Evolutionary conservation across 164 flowering plant genomes (phyloP).

Genomic region (Annona squamosa): DNA sequence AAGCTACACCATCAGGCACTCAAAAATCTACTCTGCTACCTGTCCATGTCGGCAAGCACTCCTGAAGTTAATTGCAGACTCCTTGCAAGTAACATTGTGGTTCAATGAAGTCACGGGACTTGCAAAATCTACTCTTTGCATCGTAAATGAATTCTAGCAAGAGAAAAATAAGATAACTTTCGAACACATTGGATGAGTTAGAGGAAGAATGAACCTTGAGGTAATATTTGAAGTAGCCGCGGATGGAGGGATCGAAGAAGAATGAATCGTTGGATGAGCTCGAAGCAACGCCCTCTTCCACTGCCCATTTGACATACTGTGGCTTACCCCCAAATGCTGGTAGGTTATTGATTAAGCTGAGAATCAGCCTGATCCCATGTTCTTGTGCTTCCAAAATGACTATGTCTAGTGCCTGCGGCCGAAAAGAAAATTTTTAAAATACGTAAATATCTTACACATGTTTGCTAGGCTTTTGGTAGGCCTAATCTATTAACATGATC

Average conservation of each 20-base stretch:
- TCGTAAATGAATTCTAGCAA: not conserved
- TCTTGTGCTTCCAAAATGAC: conserved; percentile 81
- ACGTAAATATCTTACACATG: not conserved
- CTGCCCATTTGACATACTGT: conserved; percentile 96
- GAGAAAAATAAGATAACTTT: not conserved
- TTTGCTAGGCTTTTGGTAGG: not conserved
- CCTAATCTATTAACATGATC: not conserved
- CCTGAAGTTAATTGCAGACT: too few species aligned
- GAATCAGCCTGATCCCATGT: conserved; percentile 63
- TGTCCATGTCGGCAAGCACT: too few species aligned
- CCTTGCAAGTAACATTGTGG: too few species aligned
- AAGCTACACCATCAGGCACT: too few species aligned
- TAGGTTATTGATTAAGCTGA: conserved; percentile 87
- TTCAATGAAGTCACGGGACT: too few species aligned
- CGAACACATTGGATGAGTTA: not conserved
- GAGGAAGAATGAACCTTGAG: conserved; percentile 44
- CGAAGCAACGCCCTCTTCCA: conserved; percentile 82
- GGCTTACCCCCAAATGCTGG: conserved; percentile 93
- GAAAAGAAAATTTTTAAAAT: not conserved
- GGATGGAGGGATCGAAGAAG: conserved; percentile 85
- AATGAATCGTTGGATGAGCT: conserved; percentile 96
- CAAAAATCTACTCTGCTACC: too few species aligned
- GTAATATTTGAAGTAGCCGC: conserved; percentile 69
- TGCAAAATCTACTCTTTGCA: too few species aligned
- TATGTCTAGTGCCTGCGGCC: conserved; percentile 73